Base-by-base conservation (phyloP, 306 rosid genomes). In the Cicer chorassanicum region DNA sequence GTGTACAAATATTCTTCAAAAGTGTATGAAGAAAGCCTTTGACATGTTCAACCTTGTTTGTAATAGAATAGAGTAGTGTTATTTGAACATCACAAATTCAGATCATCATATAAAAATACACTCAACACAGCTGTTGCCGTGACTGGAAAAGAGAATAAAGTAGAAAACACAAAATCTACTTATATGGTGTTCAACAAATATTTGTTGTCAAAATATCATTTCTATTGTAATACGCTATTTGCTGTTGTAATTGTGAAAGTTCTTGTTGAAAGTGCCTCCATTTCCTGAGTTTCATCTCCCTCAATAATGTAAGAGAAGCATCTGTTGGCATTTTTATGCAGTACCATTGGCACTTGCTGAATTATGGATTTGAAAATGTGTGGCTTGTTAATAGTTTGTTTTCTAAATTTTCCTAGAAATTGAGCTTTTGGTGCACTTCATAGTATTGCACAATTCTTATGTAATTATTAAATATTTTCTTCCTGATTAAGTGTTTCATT, bases 1-100 rank as follows among this genome's bases (percentile, higher is more conserved):
- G 19, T 86, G 84, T 73, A 70, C 36, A 84, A 72, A 63, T 65
- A 65, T 64, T 70, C 34, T 69, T 63, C 65, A 55, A 8, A 73
- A 34, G 36, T 65, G 70, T 65, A 46, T 57, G 66, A 46, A 76
- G 75, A 29, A 29, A 29, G 59, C 57, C 48, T 69, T 65, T 50
- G 12, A 68, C 68, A 68, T 59, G 36, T 63, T 72, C 21, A 44
- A 38, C 49, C 60, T 74, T 53, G 38, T 68, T 53, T 68, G 70
- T 67, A 36, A 5, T 9, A 54, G 3, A 36, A 5, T 9, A 54
- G 7, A 54, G 3, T 49, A 7, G 10, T 51, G 57, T 51, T 51
- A 14, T 7, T 51, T 51, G 24, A 6, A 51, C 36, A 3, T 29
- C 36, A 29, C 36, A 29, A 29, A 29, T 29, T 29, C 36, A 29